These are phyloP conservation scores for Neurospora sp. DNA, from an alignment of 495 filamentous ascomycete species.

Conservation along the genomic window DNA sequence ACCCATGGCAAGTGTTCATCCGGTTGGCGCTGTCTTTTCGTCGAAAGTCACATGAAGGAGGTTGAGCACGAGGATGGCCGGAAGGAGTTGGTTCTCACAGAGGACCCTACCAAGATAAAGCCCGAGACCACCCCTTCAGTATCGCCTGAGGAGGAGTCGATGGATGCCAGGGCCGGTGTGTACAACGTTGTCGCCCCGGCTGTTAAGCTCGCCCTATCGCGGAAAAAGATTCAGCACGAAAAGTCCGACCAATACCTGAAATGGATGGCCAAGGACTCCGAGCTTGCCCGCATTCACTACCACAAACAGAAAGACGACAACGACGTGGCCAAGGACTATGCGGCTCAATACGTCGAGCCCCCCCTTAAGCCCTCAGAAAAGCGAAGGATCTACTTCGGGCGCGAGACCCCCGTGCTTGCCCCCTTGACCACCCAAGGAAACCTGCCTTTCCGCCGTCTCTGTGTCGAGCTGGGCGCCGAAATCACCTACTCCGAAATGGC, in stretches of 20 bases:
- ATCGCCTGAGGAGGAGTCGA: neutral
- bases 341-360: slow-evolving; percentile 71
- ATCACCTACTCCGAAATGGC: slow-evolving; percentile 98
- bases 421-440: slow-evolving; percentile 92
- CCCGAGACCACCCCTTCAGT: slow-evolving; percentile 1
- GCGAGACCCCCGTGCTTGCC: slow-evolving; percentile 83
- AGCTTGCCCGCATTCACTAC: slow-evolving; percentile 41
- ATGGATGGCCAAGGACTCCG: slow-evolving; percentile 57
- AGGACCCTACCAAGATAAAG: slow-evolving; percentile 15
- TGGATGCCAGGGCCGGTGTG: slow-evolving; percentile 34
- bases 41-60: slow-evolving; percentile 70
- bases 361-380: slow-evolving; percentile 89
- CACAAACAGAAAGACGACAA: slow-evolving; percentile 33
- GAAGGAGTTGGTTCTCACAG: slow-evolving; percentile 67
- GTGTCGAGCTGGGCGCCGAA: slow-evolving; percentile 78
- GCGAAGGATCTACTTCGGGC: slow-evolving; percentile 81
- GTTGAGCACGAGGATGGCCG: slow-evolving; percentile 61
- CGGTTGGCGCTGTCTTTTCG: slow-evolving; percentile 91
- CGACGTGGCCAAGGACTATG: slow-evolving; percentile 53
- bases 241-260: slow-evolving; percentile 66
- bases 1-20: slow-evolving; percentile 61
- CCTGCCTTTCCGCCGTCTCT: slow-evolving; percentile 89
- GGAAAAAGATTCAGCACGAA: slow-evolving; percentile 52
- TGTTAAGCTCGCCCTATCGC: slow-evolving; percentile 59
- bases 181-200: slow-evolving; percentile 61